A percentile compares a stretch with the other conserved stretches of the same genome.
Evolutionary conservation across 805 yeast genomes (phyloP).

Genomic region (Saturnispora diversa): DNA sequence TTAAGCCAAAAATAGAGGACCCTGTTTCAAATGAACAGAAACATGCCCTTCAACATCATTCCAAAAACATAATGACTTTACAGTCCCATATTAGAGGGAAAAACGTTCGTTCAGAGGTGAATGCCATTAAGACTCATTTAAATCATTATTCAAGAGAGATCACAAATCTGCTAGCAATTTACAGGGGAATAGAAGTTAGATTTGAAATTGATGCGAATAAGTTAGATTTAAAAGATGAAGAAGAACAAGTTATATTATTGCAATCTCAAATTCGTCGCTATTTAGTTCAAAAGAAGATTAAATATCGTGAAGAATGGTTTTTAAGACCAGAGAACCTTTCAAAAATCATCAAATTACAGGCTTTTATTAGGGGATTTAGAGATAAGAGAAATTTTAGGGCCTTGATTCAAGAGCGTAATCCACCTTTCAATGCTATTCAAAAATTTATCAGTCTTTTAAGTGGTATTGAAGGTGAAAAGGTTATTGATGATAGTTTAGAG

Average conservation of each 20-base stretch:
- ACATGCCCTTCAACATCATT: background rate
- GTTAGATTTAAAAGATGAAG: constrained; percentile 44
- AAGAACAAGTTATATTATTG: constrained; percentile 34
- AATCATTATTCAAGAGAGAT: constrained; percentile 25
- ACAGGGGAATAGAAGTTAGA: constrained; percentile 58
- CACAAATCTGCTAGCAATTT: constrained; percentile 43
- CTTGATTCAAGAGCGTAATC: constrained; percentile 60
- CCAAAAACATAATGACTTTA: constrained; percentile 28
- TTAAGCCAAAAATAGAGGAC: constrained; percentile 1
- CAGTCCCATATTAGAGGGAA: constrained; percentile 54
- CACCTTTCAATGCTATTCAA: constrained; percentile 68
- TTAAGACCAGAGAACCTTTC: constrained; percentile 37
- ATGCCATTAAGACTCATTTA: constrained; percentile 15
- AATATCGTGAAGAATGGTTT: constrained; percentile 41
- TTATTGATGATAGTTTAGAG: constrained; percentile 8
- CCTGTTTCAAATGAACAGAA: background rate
- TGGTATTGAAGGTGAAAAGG: constrained; percentile 51
- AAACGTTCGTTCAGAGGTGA: constrained; percentile 28
- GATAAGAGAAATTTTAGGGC: constrained; percentile 68
- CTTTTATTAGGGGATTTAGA: constrained; percentile 56
- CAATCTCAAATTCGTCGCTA: constrained; percentile 52
- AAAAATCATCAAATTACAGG: constrained; percentile 67
- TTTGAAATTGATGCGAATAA: constrained; percentile 45
- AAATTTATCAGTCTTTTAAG: constrained; percentile 66
- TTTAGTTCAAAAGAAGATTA: constrained; percentile 31